Conservation (phyloP, 805 yeast species). For the Cephaloascus albidus region DNA sequence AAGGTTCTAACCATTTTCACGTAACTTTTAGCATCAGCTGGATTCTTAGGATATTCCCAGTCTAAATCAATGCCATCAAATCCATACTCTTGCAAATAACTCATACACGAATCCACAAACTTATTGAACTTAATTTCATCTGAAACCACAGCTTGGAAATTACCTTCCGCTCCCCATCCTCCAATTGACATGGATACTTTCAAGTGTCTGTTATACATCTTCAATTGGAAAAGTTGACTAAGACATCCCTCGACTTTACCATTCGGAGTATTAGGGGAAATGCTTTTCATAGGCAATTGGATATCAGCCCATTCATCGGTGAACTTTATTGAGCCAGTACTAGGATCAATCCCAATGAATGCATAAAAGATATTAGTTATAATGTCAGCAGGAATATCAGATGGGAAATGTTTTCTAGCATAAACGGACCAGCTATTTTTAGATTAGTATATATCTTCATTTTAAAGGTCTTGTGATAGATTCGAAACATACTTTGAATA, state of each 20-base stretch:
- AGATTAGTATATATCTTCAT: neutral
- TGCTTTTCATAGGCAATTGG: constrained; percentile 17
- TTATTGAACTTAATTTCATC: constrained; percentile 15
- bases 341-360: constrained; percentile 50
- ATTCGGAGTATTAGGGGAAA: neutral
- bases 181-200: constrained; percentile 73
- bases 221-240: constrained; percentile 39
- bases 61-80: constrained; percentile 92
- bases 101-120: constrained; percentile 43
- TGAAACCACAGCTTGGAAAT: constrained; percentile 21
- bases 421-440: constrained; percentile 54
- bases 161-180: constrained; percentile 54
- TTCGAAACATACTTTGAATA: constrained; percentile 29
- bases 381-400: constrained; percentile 45
- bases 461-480: too few relatives aligned
- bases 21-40: constrained; percentile 33
- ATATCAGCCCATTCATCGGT: constrained; percentile 64
- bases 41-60: constrained; percentile 77
- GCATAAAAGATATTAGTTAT: constrained; percentile 73
- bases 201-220: constrained; percentile 26
- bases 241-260: constrained; percentile 31
- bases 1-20: constrained; percentile 31
- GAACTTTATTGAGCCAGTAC: constrained; percentile 42
- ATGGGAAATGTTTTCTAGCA: constrained; percentile 47
- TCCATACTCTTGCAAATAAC: constrained; percentile 40